phyloP scores from a whole-genome alignment of 2,329 filamentous ascomycete genomes.

The Aspergillus bombycis region DNA sequence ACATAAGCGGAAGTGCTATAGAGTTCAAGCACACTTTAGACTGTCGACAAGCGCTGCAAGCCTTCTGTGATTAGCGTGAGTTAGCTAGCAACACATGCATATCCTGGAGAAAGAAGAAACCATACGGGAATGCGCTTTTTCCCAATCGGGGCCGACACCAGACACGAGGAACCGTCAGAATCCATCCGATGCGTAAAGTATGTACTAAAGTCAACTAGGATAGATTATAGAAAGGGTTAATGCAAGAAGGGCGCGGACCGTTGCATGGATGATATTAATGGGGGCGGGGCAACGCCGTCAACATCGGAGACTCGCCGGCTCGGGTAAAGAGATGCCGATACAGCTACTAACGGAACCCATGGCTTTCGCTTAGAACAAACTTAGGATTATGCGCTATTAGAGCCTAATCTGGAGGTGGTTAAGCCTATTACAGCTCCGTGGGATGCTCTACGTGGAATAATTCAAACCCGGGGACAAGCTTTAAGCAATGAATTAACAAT shows the following conservation, averaged over 20 bases:
- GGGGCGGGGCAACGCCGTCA: neutral
- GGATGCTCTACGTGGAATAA: neutral
- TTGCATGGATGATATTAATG: neutral
- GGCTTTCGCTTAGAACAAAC: neutral
- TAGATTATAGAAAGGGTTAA: neutral
- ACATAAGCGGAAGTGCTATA: neutral
- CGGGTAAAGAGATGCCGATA: neutral
- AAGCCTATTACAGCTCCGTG: neutral
- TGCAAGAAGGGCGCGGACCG: neutral
- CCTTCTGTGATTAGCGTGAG: conserved; percentile 29
- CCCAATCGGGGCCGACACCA: conserved; percentile 27
- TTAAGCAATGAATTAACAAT: neutral
- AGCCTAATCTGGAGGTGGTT: neutral
- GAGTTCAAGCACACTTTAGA: conserved; percentile 33
- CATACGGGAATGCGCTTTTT: conserved; percentile 43
- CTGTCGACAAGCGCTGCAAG: conserved; percentile 41
- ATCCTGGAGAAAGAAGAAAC: neutral
- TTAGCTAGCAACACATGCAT: neutral
- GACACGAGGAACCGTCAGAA: conserved; percentile 22
- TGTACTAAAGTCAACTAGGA: neutral
- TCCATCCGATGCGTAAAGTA: conserved; percentile 17
- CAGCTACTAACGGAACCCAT: neutral
- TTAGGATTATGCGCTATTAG: neutral
- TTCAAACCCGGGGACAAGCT: neutral
- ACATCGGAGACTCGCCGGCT: neutral